Evolutionary conservation across 169 alveolate genomes (phyloP).

Genomic region (Plasmodium gonderi): DNA sequence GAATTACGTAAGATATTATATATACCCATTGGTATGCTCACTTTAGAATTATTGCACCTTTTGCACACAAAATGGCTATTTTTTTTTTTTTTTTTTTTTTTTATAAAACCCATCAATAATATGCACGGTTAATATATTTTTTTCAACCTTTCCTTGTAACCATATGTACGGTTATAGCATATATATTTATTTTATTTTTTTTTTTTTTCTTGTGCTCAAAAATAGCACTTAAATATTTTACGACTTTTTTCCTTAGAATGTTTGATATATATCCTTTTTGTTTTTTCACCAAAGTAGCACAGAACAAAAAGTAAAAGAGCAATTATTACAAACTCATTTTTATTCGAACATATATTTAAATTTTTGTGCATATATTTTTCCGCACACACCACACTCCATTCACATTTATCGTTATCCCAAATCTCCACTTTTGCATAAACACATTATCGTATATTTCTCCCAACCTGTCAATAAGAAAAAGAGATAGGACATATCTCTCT

Average conservation of each 20-base stretch:
- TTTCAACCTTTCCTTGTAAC: too few species aligned
- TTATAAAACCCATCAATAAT: background rate
- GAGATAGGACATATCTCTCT: background rate
- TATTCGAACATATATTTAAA: background rate
- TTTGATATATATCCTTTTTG: background rate
- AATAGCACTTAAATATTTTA: background rate
- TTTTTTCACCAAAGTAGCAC: background rate
- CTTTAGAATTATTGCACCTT: background rate
- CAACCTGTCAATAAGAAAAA: background rate
- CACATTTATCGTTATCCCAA: background rate
- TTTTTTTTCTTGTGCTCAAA: background rate
- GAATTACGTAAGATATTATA: background rate
- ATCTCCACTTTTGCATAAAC: background rate
- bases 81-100: background rate
- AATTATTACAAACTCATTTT: background rate
- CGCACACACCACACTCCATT: too few species aligned
- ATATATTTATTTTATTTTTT: too few species aligned
- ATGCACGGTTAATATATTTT: background rate
- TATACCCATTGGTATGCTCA: conserved; percentile 2
- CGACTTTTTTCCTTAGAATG: background rate
- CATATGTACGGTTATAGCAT: too few species aligned
- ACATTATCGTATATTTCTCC: background rate
- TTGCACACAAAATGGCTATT: conserved; percentile 10
- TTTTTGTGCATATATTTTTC: background rate
- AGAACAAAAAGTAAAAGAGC: background rate